These are phyloP conservation scores for Lasiodiplodia sp. DNA, from an alignment of 2,329 filamentous ascomycete species.

Conservation along the genomic window DNA sequence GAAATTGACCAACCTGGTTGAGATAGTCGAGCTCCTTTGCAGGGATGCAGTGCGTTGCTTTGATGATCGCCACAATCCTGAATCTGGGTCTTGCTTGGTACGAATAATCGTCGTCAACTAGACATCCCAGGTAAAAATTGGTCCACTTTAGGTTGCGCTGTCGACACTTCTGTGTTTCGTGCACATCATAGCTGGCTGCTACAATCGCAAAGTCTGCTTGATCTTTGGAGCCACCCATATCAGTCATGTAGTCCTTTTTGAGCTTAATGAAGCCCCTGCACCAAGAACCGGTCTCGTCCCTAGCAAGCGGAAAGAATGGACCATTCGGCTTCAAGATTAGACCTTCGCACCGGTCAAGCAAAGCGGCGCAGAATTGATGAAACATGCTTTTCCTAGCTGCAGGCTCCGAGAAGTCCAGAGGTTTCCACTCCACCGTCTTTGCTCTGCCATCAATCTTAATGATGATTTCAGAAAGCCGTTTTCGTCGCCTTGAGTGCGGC, in stretches of 20 bases:
- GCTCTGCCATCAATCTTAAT: slow-evolving; percentile 66
- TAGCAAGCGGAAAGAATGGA: slow-evolving; percentile 69
- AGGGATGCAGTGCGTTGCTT: slow-evolving; percentile 56
- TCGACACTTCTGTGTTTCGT: slow-evolving; percentile 64
- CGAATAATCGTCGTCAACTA: slow-evolving; percentile 69
- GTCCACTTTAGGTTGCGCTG: slow-evolving; percentile 73
- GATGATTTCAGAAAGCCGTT: slow-evolving; percentile 65
- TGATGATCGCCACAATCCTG: slow-evolving; percentile 66
- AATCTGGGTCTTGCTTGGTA: slow-evolving; percentile 65
- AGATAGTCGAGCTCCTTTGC: slow-evolving; percentile 52
- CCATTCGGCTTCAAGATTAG: slow-evolving; percentile 81
- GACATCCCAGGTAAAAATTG: slow-evolving; percentile 79
- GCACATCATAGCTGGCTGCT: slow-evolving; percentile 74
- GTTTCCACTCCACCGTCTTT: slow-evolving; percentile 69
- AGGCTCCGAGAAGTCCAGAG: slow-evolving; percentile 69
- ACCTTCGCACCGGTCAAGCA: slow-evolving; percentile 75
- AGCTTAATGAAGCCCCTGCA: slow-evolving; percentile 72
- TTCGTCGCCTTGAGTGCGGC: slow-evolving; percentile 66
- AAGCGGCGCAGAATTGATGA: slow-evolving; percentile 69
- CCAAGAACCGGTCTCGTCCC: slow-evolving; percentile 22
- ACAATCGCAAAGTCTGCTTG: slow-evolving; percentile 79
- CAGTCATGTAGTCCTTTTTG: slow-evolving; percentile 83
- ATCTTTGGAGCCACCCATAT: slow-evolving; percentile 73
- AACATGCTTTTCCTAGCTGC: slow-evolving; percentile 63
- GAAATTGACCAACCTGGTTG: slow-evolving; percentile 51